These are phyloP conservation scores for Cladosporium sp. DNA, from an alignment of 2,329 filamentous ascomycete genomes.

Conservation along the genomic window DNA sequence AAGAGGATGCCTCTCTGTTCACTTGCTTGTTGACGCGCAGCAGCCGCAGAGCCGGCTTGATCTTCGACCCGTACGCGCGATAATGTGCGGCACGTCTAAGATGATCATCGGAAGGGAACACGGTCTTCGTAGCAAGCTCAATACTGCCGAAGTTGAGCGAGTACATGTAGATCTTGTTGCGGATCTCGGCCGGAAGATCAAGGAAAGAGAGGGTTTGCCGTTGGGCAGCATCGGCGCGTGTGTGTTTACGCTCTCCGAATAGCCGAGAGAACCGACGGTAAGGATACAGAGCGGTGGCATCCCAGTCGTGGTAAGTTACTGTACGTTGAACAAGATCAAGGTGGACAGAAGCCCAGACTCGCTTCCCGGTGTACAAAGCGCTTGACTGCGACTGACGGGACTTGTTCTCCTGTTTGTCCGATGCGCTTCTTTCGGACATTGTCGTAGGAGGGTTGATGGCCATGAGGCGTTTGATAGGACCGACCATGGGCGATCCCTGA, in stretches of 20 bases:
- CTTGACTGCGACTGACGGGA: neutral
- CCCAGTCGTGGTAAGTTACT: neutral
- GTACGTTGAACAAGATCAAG: neutral
- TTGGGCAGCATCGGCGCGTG: neutral
- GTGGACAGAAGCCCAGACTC: neutral
- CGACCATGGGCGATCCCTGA: no score
- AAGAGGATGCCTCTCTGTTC: slow-evolving; percentile 35
- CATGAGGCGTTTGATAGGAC: no score
- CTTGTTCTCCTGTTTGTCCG: no score
- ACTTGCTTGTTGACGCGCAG: slow-evolving; percentile 24
- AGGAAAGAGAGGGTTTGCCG: slow-evolving; percentile 4
- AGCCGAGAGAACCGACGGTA: slow-evolving; percentile 1
- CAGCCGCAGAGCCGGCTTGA: slow-evolving; percentile 1
- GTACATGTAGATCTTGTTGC: slow-evolving; percentile 9
- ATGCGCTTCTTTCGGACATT: no score
- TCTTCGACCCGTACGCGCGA: neutral
- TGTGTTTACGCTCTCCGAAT: slow-evolving; percentile 6
- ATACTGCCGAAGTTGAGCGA: neutral
- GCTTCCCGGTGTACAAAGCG: neutral
- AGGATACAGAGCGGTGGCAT: neutral
- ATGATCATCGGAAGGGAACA: neutral
- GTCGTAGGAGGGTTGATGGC: no score
- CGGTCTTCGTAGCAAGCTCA: neutral
- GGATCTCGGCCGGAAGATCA: slow-evolving; percentile 12
- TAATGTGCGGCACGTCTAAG: neutral